Evolutionary conservation across 192 early-diverging fungal genomes (phyloP).

Genomic region (Polychytrium aggregatum): DNA sequence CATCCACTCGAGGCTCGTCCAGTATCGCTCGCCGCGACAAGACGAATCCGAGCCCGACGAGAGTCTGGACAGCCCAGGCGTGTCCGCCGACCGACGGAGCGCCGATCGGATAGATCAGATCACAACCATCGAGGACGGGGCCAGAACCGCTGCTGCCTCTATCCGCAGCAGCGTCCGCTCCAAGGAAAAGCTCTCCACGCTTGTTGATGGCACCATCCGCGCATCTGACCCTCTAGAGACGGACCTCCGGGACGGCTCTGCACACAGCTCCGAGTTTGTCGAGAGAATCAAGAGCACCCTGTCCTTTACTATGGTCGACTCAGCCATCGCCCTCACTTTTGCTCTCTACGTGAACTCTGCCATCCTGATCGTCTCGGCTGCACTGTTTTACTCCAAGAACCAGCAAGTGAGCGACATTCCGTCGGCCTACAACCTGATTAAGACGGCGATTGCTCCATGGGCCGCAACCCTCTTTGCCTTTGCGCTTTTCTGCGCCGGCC

Average conservation of each 20-base stretch:
- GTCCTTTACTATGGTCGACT: slow-evolving; percentile 50
- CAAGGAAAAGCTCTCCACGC: slow-evolving; percentile 20
- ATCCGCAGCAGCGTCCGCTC: no score
- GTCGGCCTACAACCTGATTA: slow-evolving; percentile 52
- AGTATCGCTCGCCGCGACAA: slow-evolving; percentile 34
- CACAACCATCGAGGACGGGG: no score
- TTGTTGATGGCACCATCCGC: no score
- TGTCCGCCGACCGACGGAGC: no score
- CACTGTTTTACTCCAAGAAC: slow-evolving; percentile 43
- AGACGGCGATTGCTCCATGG: slow-evolving; percentile 41
- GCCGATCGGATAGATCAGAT: no score
- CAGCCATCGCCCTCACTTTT: slow-evolving; percentile 52
- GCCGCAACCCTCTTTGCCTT: slow-evolving; percentile 65
- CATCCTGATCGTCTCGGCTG: slow-evolving; percentile 64
- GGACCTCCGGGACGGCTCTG: slow-evolving; percentile 35
- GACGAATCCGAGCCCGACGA: slow-evolving; percentile 16
- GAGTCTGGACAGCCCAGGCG: slow-evolving; percentile 5
- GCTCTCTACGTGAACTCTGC: slow-evolving; percentile 68
- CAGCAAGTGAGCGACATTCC: slow-evolving; percentile 48
- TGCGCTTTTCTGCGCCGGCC: slow-evolving; percentile 64
- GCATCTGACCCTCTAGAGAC: slow-evolving; percentile 35
- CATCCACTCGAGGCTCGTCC: slow-evolving; percentile 65
- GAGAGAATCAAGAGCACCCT: slow-evolving; percentile 57
- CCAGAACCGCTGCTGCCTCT: no score
- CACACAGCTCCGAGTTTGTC: slow-evolving; percentile 48